Evolutionary conservation across 1,284 basidiomycete species (phyloP), one percentile per base, ranked within the genome.

Genomic region (Sanghuangporus weigelae): DNA sequence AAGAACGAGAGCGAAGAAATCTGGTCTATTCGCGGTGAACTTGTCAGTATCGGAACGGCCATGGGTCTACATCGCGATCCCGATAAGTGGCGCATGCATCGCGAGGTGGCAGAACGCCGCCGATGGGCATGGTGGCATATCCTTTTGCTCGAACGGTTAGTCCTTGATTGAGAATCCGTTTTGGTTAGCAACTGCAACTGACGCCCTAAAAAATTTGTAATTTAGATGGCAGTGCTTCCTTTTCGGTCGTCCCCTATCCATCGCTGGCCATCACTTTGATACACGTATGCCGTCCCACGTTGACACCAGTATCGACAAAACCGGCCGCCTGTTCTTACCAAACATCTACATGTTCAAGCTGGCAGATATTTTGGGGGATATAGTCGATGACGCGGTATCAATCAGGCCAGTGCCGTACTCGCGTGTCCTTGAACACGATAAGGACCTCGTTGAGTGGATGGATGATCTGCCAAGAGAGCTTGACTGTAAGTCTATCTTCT

Each of bases 91-190:
- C 80, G 80, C 65, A 87, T 91, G 79, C 81, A 80, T 49, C 78
- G 80, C 63, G 85, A 84, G 63, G 74, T 85, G 5, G 86, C 89
- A 42, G 90, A 92, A 72, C 81, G 90, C 63, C 78, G 90, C 60
- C 79, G 90, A 55, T 92, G 90, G 90, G 88, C 89, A 2, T 92
- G 90, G 90, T 92, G 90, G 90, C 89, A 92, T 73, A 87, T 90
- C 66, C 74, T 92, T 54, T 77, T 90, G 60, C 78, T 90, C 39
- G 90, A 92, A 75, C 79, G 90, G 86, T 88, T 56, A 58, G 81
- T 73, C 19, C 60, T 62, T 57, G 16, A 38, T n/a, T 6, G 10
- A 12, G 31, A 54, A 8, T 54, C 16, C 53, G 16, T 38, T 49
- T 23, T 44, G 23, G 6, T 38, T 55, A 51, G 54, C 23, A 61